phyloP scores from a whole-genome alignment of 2,329 filamentous ascomycete species.

The Raffaelea albimanens region DNA sequence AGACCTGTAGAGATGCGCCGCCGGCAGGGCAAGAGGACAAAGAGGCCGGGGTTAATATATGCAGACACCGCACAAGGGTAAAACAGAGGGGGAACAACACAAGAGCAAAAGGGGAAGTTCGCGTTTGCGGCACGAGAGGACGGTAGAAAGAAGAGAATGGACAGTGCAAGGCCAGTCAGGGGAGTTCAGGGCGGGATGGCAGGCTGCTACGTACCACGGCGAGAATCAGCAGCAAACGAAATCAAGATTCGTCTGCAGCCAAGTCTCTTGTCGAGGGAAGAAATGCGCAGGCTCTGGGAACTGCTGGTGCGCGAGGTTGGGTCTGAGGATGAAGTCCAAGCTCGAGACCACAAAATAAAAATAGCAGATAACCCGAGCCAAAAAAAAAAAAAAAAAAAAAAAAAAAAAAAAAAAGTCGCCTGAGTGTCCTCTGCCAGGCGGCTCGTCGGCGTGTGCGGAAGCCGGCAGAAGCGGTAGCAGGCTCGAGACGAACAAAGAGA shows the following conservation, averaged over 20 bases:
- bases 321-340: neutral
- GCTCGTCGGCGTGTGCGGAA: no score
- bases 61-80: neutral
- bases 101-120: no score
- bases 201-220: constrained; percentile 5
- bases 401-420: neutral
- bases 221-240: constrained; percentile 15
- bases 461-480: no score
- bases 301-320: no score
- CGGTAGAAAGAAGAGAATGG: neutral
- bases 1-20: constrained; percentile 13
- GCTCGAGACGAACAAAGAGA: no score
- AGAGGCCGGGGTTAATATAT: neutral
- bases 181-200: neutral
- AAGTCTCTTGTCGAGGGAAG: constrained; percentile 9
- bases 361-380: neutral
- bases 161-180: neutral
- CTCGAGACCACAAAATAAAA: neutral
- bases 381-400: neutral
- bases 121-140: neutral
- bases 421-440: no score
- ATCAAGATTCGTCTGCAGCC: constrained; percentile 11
- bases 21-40: neutral
- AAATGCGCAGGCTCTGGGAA: no score
- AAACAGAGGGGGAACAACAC: neutral